Percentiles rank a stretch among this genome's conserved stretches.
Evolutionary conservation across 495 filamentous ascomycete species (phyloP).

Genomic region (Penicillium verhagenii): DNA sequence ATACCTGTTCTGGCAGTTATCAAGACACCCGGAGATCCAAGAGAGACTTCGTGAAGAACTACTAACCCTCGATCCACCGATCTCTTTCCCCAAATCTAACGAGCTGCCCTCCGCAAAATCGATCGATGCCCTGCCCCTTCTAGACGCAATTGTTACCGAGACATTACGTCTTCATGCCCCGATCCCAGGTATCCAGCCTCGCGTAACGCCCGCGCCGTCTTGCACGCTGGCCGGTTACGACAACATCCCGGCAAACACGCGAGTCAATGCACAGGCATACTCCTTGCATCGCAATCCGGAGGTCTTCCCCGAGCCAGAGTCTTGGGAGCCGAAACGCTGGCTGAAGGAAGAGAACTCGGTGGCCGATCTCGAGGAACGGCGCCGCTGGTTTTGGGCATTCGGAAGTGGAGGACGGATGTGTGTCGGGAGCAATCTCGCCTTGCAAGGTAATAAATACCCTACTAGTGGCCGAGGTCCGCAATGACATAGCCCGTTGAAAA

Average conservation of each 20-base stretch:
- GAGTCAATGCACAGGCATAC: constrained; percentile 70
- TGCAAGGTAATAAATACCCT: constrained; percentile 55
- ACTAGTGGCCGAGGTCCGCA: too few species aligned
- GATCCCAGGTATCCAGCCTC: constrained; percentile 73
- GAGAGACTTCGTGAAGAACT: constrained; percentile 60
- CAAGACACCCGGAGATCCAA: constrained; percentile 55
- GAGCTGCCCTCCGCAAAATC: constrained; percentile 57
- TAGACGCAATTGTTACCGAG: constrained; percentile 74
- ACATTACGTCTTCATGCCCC: constrained; percentile 73
- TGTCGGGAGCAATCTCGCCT: constrained; percentile 75
- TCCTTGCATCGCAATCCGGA: constrained; percentile 66
- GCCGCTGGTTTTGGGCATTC: constrained; percentile 82
- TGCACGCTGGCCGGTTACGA: constrained; percentile 52
- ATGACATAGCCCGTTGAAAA: neutral
- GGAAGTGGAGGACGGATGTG: constrained; percentile 83
- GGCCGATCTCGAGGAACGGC: constrained; percentile 51
- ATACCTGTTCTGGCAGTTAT: constrained; percentile 69
- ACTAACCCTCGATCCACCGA: constrained; percentile 43
- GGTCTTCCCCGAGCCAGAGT: constrained; percentile 59
- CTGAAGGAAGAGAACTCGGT: constrained; percentile 39
- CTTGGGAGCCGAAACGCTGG: constrained; percentile 64
- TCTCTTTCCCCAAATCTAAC: constrained; percentile 23
- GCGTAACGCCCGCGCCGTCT: constrained; percentile 60
- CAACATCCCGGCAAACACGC: constrained; percentile 60
- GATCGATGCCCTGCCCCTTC: constrained; percentile 67